Evolutionary conservation across 345 rosid species (phyloP).

Genomic region (Sisymbrium altissimum): DNA sequence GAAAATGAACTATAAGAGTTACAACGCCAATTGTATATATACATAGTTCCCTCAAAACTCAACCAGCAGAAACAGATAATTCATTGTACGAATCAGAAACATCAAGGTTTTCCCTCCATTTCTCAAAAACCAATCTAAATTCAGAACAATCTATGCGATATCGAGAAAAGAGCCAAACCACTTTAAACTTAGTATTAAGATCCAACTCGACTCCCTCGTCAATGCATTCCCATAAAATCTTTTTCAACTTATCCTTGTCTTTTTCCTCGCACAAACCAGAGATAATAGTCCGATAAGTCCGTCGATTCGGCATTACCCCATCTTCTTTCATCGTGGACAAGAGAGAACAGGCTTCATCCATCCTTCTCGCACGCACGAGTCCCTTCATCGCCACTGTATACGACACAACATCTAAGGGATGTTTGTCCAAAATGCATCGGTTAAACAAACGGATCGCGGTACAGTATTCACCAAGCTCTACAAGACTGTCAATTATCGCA

Average conservation of each 20-base stretch:
- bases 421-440: constrained; percentile 40
- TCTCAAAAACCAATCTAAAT: constrained; percentile 33
- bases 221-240: constrained; percentile 46
- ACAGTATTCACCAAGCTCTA: constrained; percentile 42
- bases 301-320: constrained; percentile 46
- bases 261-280: constrained; percentile 44
- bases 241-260: constrained; percentile 47
- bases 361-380: constrained; percentile 50
- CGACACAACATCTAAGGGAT: constrained; percentile 56
- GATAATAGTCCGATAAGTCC: constrained; percentile 42
- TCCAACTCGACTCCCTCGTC: constrained; percentile 45
- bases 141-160: constrained; percentile 30
- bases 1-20: no score
- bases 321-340: constrained; percentile 49
- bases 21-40: constrained; percentile 5
- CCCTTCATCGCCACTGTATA: constrained; percentile 62
- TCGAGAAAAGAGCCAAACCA: constrained; percentile 32
- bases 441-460: constrained; percentile 49
- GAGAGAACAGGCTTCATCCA: constrained; percentile 47
- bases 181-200: constrained; percentile 29
- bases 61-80: constrained; percentile 16
- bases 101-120: constrained; percentile 26
- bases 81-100: constrained; percentile 12
- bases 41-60: background rate
- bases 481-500: constrained; percentile 45